Base-by-base conservation (phyloP, 2,329 filamentous ascomycete species). In the Talaromyces marneffei region DNA sequence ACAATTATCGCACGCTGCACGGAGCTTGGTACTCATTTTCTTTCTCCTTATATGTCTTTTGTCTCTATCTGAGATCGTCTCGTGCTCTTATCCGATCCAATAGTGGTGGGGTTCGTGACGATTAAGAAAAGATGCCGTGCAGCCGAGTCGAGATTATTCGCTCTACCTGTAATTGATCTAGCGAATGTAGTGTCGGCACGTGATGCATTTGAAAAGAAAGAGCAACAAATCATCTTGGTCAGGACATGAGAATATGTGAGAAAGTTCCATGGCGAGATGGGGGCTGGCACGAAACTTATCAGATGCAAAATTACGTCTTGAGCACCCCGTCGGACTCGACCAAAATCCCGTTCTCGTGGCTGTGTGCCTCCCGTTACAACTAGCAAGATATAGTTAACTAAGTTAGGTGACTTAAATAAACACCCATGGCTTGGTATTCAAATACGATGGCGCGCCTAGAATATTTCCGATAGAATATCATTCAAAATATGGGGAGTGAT, bases 101-200 rank as follows among this genome's bases (percentile, higher is more conserved):
- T 20, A 4, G 46, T 50, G 27, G 27, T 10, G 46, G 46, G 27
- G 25, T 50, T 31, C 4, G 16, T 18, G 25, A 5, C 14, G 44
- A 12, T 18, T 7, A 18, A 31, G 46, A 18, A 50, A 20, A 14
- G 12, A 25, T 27, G 42, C 42, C 42, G 23, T 12, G 2, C 12
- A 46, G 42, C 42, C 5, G 23, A 46, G 20, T 44, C 20, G 20
- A 14, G 20, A 23, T 14, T n/a, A n/a, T n/a, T n/a, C n/a, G n/a
- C 60, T 33, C 60, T 60, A 48, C 62, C 65, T 23, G 59, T 64
- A 46, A 66, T 61, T 35, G 40, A 44, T 44, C 39, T 42, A 23
- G 39, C 39, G 20, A 23, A 42, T 23, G 40, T 44, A 46, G 42
- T 44, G 42, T 6, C 12, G 18, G 4, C 42, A 46, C 42, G 42